Evolutionary conservation across 257 asterid species (phyloP).

Genomic region (Nemophila menziesii): DNA sequence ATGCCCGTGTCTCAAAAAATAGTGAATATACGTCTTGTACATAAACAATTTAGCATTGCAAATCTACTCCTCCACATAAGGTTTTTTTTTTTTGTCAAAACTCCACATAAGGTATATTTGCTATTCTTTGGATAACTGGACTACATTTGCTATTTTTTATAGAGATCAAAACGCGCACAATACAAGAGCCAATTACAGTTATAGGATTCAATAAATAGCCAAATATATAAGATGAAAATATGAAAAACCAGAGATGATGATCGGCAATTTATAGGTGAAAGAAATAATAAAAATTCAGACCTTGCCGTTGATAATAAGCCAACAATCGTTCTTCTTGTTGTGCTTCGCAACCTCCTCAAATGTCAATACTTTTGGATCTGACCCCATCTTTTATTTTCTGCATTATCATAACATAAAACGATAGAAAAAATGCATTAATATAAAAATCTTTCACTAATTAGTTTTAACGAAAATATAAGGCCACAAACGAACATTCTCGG

Average conservation of each 20-base stretch:
- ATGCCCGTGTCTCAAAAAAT: no score
- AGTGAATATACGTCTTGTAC: no score
- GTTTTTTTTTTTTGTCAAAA: no score
- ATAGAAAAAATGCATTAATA: not conserved
- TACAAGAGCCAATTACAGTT: no score
- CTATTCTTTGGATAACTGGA: no score
- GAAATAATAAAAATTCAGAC: slow-evolving; percentile 15
- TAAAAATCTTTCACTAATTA: not conserved
- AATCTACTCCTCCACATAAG: no score
- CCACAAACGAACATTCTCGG: no score
- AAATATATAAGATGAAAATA: not conserved
- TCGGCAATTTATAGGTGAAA: not conserved
- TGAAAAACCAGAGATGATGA: not conserved
- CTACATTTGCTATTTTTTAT: no score
- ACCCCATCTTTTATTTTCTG: slow-evolving; percentile 23
- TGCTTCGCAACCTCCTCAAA: slow-evolving; percentile 52
- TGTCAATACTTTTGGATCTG: slow-evolving; percentile 34
- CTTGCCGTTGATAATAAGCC: slow-evolving; percentile 50
- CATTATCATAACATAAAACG: not conserved
- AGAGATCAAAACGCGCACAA: no score
- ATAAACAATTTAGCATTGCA: no score
- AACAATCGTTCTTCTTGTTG: slow-evolving; percentile 40
- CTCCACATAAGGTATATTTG: no score
- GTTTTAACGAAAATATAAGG: not conserved
- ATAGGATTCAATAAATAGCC: not conserved